Evolutionary conservation across 1,284 basidiomycete species (phyloP).

Genomic region (Trichosporon asahii): DNA sequence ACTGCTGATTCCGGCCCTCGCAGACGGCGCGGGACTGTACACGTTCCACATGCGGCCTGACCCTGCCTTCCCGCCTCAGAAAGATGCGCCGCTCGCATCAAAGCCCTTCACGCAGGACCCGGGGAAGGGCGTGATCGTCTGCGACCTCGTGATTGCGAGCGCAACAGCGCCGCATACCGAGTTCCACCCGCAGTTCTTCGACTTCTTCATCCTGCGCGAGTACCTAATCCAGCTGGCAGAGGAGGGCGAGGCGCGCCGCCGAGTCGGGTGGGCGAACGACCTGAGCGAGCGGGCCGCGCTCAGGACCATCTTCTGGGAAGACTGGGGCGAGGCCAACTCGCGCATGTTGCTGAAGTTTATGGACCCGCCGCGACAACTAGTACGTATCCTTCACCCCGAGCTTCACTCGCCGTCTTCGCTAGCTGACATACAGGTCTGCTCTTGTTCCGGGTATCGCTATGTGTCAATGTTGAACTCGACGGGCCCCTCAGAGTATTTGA

Average conservation of each 20-base stretch:
- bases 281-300: constrained; percentile 30
- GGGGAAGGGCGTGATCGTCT: constrained; percentile 41
- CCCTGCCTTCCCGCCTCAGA: constrained; percentile 39
- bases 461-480: constrained; percentile 29
- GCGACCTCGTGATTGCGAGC: constrained; percentile 36
- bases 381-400: too few relatives aligned
- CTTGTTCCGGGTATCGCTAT: constrained; percentile 49
- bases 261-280: constrained; percentile 46
- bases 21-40: constrained; percentile 14
- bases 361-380: constrained; percentile 30
- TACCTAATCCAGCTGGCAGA: constrained; percentile 51
- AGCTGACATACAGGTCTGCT: constrained; percentile 26
- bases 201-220: constrained; percentile 55
- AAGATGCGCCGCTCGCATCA: constrained; percentile 25
- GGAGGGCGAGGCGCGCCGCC: constrained; percentile 42
- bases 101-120: constrained; percentile 50
- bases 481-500: constrained; percentile 2
- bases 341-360: constrained; percentile 37
- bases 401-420: too few relatives aligned
- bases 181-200: constrained; percentile 38
- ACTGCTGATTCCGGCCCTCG: constrained; percentile 38
- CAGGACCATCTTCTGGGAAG: constrained; percentile 33
- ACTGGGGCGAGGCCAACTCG: constrained; percentile 42
- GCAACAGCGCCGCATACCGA: constrained; percentile 13
- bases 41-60: constrained; percentile 48